Percentiles rank a stretch among this genome's conserved stretches.
Evolutionary conservation across 2,329 filamentous ascomycete genomes (phyloP).

Genomic region (Sporothrix inflata): DNA sequence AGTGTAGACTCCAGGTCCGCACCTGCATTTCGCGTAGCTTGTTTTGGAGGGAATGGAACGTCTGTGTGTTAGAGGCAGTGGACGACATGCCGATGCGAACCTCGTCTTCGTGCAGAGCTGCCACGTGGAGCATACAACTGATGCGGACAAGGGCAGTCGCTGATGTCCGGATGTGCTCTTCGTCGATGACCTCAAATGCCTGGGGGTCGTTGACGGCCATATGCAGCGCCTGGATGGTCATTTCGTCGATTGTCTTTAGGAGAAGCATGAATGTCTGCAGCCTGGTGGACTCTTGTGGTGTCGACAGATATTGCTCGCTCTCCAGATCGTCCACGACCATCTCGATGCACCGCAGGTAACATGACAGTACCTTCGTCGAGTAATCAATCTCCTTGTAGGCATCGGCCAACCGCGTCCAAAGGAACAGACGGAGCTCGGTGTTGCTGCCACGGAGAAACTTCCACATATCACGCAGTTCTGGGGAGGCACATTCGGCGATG

Average conservation of each 20-base stretch:
- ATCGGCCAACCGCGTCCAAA: conserved; percentile 89
- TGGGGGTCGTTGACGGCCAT: conserved; percentile 67
- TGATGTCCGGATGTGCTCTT: conserved; percentile 73
- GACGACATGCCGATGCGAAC: conserved; percentile 70
- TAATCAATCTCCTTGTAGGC: conserved; percentile 88
- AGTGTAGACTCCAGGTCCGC: conserved; percentile 85
- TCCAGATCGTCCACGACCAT: conserved; percentile 69
- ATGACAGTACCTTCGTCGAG: conserved; percentile 84
- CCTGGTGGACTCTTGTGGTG: conserved; percentile 66
- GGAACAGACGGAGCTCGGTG: conserved; percentile 78
- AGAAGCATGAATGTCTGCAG: conserved; percentile 72
- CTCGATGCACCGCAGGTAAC: conserved; percentile 82
- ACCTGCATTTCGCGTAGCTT: conserved; percentile 87
- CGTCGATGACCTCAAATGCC: conserved; percentile 83
- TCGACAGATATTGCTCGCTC: conserved; percentile 64
- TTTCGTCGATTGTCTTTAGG: conserved; percentile 77
- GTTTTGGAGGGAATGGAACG: conserved; percentile 61
- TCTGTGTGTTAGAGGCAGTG: conserved; percentile 57
- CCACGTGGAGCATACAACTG: conserved; percentile 74
- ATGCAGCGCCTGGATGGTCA: conserved; percentile 72
- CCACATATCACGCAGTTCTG: conserved; percentile 74
- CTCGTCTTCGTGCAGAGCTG: conserved; percentile 82
- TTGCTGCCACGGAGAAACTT: conserved; percentile 82
- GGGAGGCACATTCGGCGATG: conserved; percentile 56
- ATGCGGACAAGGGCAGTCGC: conserved; percentile 73